Base-by-base conservation (phyloP, 441 rosid species). In the Cnidoscolus chayamansa region DNA sequence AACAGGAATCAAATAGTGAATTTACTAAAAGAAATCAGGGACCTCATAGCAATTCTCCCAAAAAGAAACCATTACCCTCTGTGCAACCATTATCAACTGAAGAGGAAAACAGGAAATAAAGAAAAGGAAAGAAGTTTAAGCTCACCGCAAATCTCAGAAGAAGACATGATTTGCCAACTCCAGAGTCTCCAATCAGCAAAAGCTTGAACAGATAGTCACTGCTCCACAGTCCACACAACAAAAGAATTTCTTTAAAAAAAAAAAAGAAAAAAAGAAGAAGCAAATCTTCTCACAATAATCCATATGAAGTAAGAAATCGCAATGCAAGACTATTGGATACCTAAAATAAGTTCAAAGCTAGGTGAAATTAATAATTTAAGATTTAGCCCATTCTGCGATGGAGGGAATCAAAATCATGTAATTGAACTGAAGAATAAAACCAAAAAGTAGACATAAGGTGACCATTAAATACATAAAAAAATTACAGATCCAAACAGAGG, bases 171-270 rank as follows among this genome's bases (percentile, higher is more conserved):
- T 77, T 72, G 62, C 80, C 76, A 71, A 67, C 75, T 56, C 74
- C 82, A 57, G 78, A 71, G 45, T 77, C 76, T 65, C 80, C 77
- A 55, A 77, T 77, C 19, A 77, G 70, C 73, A 77, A 69, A 57
- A 77, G 70, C 77, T 72, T 67, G 32, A 72, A 73, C 64, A 76
- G 67, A 61, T 72, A 72, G 25, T 72, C 76, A 47, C 72, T 71
- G 58, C 63, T n/a, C 50, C 49, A 50, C 1, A 58, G 40, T 35
- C 5, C 40, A 35, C 25, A 25, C 0, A 15, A 9, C 40, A 30
- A 55, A 35, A 12, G 0, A 7, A 19, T 12, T 55, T 17, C 37
- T 11, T 4, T 25, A 20, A 47, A 10, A 7, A 1, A 59, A 59
- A 32, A 30, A 31, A 11, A 5, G 15, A 51, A 59, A 15, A 59